Evolutionary conservation across 208 protist species (phyloP), one percentile per base, ranked within the genome.

Genomic region (Trypanosoma cruzi): DNA sequence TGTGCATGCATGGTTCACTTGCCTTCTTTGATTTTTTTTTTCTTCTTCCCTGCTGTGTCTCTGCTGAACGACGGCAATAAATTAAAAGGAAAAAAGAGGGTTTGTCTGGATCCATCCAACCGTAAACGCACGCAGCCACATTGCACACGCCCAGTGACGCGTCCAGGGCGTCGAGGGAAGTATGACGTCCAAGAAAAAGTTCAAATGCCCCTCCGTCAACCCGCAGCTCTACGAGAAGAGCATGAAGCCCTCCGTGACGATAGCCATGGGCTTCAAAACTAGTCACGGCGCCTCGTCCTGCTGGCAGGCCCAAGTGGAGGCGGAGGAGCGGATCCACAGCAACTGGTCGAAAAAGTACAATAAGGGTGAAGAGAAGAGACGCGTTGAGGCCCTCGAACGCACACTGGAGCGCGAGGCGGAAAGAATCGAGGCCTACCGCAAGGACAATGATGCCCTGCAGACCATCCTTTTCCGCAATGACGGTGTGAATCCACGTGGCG

Each of bases 261-360:
- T 88, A 16, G 83, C 84, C 18, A 94, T 94, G 89, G 89, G 89
- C 16, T 81, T 94, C 77, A 94, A 94, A 64, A 34, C 24, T 50
- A 77, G 72, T 20, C 73, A 81, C 7, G 71, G 42, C n/a, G 71
- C 88, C 31, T 72, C 82, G 14, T 64, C 73, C 37, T 80, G 77
- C 60, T 95, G 89, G 89, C 50, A 49, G 4, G 68, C 72, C 7
- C 85, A 92, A 62, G 80, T 92, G 1, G 65, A 71, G 8, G 64
- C 60, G 2, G 89, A 95, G 79, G 37, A 88, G 61, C 28, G 22
- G 7, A 69, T 93, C 13, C 63, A 65, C 24, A 55, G 59, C 1
- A 36, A 22, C 18, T 95, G 89, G 89, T 18, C 49, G 5, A 20
- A 37, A 26, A 48, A 65, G 54, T 88, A 92, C 75, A 73, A 90